phyloP scores from a whole-genome alignment of 805 yeast species.

The Candida taoyuanica region DNA sequence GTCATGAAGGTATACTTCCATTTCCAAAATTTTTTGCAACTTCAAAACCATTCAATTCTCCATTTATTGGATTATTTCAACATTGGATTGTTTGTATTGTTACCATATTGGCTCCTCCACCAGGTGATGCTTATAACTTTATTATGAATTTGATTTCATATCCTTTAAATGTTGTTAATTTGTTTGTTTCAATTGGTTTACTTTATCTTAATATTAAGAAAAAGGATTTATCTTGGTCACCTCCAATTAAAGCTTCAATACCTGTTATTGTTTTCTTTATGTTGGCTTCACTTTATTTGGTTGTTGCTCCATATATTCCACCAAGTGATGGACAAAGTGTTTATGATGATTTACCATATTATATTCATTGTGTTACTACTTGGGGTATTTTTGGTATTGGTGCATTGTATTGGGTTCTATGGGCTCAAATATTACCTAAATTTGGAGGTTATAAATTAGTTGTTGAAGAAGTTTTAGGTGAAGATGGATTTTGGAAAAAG shows the following conservation, averaged over 20 bases:
- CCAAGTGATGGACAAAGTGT: conserved; percentile 64
- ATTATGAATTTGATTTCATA: conserved; percentile 75
- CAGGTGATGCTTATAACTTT: conserved; percentile 85
- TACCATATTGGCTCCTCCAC: conserved; percentile 75
- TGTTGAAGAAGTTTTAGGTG: conserved; percentile 51
- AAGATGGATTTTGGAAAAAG: conserved; percentile 71
- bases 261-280: conserved; percentile 62
- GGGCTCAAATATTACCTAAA: conserved; percentile 57
- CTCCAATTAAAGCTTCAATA: conserved; percentile 63
- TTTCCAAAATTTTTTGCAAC: conserved; percentile 67
- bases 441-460: conserved; percentile 48
- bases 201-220: conserved; percentile 49
- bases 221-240: conserved; percentile 58
- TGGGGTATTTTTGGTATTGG: conserved; percentile 71
- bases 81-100: conserved; percentile 74
- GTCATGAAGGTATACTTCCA: conserved; percentile 78
- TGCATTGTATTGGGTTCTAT: conserved; percentile 58
- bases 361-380: conserved; percentile 77
- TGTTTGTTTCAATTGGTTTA: conserved; percentile 58
- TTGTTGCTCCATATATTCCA: conserved; percentile 76
- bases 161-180: conserved; percentile 73
- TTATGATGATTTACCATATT: conserved; percentile 68
- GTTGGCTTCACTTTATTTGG: conserved; percentile 59
- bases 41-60: conserved; percentile 68
- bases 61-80: conserved; percentile 66